Base-by-base conservation (phyloP, 345 rosid species). In the Draba incana region DNA sequence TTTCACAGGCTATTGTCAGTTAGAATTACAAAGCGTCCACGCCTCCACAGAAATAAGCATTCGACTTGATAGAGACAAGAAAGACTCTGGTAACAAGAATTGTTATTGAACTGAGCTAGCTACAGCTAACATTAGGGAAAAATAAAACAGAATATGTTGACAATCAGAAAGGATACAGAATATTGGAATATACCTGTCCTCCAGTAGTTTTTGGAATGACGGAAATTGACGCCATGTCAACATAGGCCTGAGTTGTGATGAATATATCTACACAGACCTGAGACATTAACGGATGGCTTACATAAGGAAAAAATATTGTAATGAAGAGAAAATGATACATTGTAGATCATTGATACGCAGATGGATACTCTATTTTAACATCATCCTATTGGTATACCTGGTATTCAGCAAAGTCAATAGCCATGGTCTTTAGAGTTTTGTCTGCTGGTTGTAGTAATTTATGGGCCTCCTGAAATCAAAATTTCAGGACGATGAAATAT, bases 251-350 rank as follows among this genome's bases (percentile, higher is more conserved):
- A 81, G 89, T 68, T 64, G 96, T 89, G 64, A 92, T 72, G 66
- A 92, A 92, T 75, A 92, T 68, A 52, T 92, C 98, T 64, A 92
- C 95, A 68, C 95, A 92, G 64, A 89, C 98, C 98, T 92, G 88
- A 43, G 60, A 68, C 47, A 46, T 56, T 10, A 64, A 28, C 41
- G 45, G 55, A 68, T 39, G 58, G 15, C 53, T 59, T 45, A 47
- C 49, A 60, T 38, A 9, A 57, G 41, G 30, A 30, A 24, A 14
- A 27, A 11, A 10, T 41, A 39, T 25, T 41, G 62, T 56, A 35
- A 25, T 6, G 12, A 43, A 20, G 11, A 72, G 23, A 69, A 14
- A 61, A 14, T 55, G 24, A 54, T 24, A 15, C 37, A 46, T 5
- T 37, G 48, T 43, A 55, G 45, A 44, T 33, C 46, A 37, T 25